These are phyloP conservation scores for Russula abietina DNA, from an alignment of 768 basidiomycete species.

Conservation along the genomic window DNA sequence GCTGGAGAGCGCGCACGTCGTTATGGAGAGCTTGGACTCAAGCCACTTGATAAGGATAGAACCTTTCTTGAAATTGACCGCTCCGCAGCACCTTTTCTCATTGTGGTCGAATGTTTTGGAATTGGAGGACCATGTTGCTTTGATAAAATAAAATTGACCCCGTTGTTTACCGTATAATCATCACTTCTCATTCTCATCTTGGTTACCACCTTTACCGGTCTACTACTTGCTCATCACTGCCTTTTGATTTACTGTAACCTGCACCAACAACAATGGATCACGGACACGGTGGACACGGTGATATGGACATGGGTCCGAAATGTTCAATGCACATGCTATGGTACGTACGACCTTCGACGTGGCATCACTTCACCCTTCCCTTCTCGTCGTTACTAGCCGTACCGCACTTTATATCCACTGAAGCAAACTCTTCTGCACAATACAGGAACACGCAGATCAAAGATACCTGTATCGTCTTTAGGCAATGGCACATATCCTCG, in stretches of 20 bases:
- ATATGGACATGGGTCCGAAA: conserved; percentile 41
- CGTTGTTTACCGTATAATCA: no score
- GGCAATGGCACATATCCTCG: conserved; percentile 66
- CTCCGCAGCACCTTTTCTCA: not conserved
- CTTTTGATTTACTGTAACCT: no score
- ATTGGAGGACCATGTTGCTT: no score
- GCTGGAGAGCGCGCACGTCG: not conserved
- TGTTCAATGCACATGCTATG: conserved; percentile 85
- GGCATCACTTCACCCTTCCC: no score
- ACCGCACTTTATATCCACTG: no score
- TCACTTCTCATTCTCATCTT: no score
- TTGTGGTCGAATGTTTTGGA: not conserved
- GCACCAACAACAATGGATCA: conserved; percentile 30
- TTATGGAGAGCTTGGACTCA: not conserved
- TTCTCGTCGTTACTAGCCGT: not conserved
- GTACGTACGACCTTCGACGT: conserved; percentile 32
- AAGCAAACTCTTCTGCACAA: not conserved
- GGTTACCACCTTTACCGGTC: not conserved
- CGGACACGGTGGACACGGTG: conserved; percentile 42
- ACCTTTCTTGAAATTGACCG: not conserved
- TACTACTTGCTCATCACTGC: not conserved
- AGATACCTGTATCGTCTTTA: conserved; percentile 79
- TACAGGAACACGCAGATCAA: conserved; percentile 69
- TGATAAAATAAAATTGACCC: no score
- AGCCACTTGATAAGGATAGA: not conserved